Base-by-base conservation (phyloP, 2,329 filamentous ascomycete genomes). In the Nemania sp. region DNA sequence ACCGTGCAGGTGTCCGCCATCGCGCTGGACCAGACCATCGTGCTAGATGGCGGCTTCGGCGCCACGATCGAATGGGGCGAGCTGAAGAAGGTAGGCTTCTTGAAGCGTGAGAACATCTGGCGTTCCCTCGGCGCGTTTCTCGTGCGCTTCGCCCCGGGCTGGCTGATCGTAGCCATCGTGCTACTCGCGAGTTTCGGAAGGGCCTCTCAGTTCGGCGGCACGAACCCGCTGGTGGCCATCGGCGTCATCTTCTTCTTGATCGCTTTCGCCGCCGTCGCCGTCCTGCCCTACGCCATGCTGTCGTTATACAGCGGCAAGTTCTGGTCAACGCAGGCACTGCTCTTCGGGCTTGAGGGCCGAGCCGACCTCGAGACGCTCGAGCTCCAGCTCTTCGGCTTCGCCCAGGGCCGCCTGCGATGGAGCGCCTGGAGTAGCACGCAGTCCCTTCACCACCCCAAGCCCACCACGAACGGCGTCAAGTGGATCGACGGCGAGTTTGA, bases 401-500 rank as follows among this genome's bases (percentile, higher is more conserved):
- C n/a, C 7, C 18, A 42, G n/a, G 53, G 53, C n/a, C 42, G 43
- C 11, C 35, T 55, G 18, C 18, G 11, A 32, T 48, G 53, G 53
- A 55, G 53, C 32, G 12, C 15, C 25, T 35, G 29, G 5, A 18
- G 40, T 3, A 40, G 48, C 20, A 40, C 42, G 20, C 48, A 40
- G 21, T 57, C 54, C 2, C 54, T 49, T 17, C 54, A 56, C 35
- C 43, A 34, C 12, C 39, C 29, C 46, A 57, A 51, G 46, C 39
- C 54, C 6, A 47, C 39, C 29, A 52, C 55, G 32, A 15, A 21
- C 10, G 17, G 11, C 29, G 13, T 21, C 13, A 53, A 39, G 40
- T 57, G 47, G 47, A 46, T 40, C 12, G 34, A 53, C 6, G 49
- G 18, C 6, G 55, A 58, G 40, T 5, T 47, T 11, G 43, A 47